Base-by-base conservation (phyloP, 352 stramenopile genomes). In the Lagenidium sp. region DNA sequence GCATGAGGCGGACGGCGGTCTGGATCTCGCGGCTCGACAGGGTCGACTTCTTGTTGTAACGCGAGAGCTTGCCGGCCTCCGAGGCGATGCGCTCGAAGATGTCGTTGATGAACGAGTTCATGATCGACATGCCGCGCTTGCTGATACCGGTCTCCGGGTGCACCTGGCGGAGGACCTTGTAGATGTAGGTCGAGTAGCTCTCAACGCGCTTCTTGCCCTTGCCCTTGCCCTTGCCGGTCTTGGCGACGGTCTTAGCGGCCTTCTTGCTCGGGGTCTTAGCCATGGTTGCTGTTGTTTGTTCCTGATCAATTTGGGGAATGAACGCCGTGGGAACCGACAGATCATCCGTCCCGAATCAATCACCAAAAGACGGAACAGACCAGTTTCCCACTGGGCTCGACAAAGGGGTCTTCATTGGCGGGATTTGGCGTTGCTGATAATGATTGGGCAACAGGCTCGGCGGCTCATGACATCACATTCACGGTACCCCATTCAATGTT, bases 21-120 rank as follows among this genome's bases (percentile, higher is more conserved):
- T 98, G 94, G 63, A 98, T 97, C 68, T 98, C 94, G 26, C 94
- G 84, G 31, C 71, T 95, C 18, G 83, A 96, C 36, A 99, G 65
- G 25, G 95, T 99, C 18, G 84, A 91, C 77, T 98, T 99, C 79
- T 98, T 98, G 85, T 97, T 98, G 88, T 98, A 98, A 20, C 89
- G 87, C 35, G 88, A 89, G 28, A 97, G 71, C 65, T 95, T 96
- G 60, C 89, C 93, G 47, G 96, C 94, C 74, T 99, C 94, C 37
- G 82, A 90, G 22, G 95, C 94, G 44, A 99, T 97, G 48, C 94
- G 86, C 69, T 99, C 96, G 68, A 99, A 99, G 52, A 98, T 98
- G 65, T 99, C 94, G 74, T 98, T 98, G 68, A 98, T 98, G 73
- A 98, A 99, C 53, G 94, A 98, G 85, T 98, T 98, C 91, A 98